Evolutionary conservation across 2,329 filamentous ascomycete species (phyloP).

Genomic region (Ambrosiella beaveri): DNA sequence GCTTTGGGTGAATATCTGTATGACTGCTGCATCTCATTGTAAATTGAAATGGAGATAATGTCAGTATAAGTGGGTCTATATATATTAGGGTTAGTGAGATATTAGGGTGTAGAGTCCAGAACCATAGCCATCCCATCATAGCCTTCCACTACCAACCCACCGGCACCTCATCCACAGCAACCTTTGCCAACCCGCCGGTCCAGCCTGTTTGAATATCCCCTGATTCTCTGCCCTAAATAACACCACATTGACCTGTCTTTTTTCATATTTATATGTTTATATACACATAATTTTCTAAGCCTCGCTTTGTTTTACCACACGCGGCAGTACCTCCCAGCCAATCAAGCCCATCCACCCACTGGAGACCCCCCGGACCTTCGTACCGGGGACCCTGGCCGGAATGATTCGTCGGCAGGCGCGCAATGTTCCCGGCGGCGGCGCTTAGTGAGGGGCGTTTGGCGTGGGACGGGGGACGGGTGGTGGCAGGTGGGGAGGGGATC

Average conservation of each 20-base stretch:
- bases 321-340: neutral
- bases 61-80: neutral
- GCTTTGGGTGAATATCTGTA: neutral
- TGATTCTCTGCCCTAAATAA: too few relatives aligned
- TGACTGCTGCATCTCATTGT: neutral
- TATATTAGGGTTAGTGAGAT: neutral
- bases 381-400: too few relatives aligned
- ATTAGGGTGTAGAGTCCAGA: neutral
- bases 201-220: neutral
- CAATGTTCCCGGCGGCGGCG: too few relatives aligned
- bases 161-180: neutral
- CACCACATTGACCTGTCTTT: too few relatives aligned
- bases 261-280: too few relatives aligned
- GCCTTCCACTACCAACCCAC: neutral
- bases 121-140: neutral
- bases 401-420: too few relatives aligned
- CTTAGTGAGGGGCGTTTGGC: too few relatives aligned
- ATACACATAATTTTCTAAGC: neutral
- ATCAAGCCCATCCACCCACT: too few relatives aligned
- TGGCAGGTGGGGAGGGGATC: too few relatives aligned
- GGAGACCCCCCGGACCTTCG: too few relatives aligned
- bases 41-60: neutral
- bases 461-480: too few relatives aligned
- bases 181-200: neutral
- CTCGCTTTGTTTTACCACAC: neutral